Evolutionary conservation across 1,139 yeast genomes (phyloP).

Genomic region (Debaryomycetaceae sp.): DNA sequence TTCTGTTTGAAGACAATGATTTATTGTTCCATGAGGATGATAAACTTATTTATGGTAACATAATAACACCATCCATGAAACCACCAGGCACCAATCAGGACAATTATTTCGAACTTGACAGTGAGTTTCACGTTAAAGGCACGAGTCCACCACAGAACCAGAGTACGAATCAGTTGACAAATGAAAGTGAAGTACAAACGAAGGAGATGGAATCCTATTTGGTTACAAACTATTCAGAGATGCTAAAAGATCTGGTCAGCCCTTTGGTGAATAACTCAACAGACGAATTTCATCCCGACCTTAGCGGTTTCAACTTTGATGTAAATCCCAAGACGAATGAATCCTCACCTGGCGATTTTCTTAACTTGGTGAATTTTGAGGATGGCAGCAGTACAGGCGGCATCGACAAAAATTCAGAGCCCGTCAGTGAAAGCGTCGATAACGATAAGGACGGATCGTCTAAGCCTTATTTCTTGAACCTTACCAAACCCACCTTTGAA

Average conservation of each 20-base stretch:
- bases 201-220: constrained; percentile 1
- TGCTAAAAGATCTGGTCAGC: not conserved
- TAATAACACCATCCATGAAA: constrained; percentile 39
- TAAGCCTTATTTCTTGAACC: constrained; percentile 1
- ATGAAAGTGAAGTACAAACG: not conserved
- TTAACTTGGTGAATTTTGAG: constrained; percentile 1
- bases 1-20: constrained; percentile 1
- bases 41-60: constrained; percentile 9
- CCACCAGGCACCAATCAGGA: constrained; percentile 32
- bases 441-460: not conserved
- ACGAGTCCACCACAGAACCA: not conserved
- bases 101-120: constrained; percentile 31
- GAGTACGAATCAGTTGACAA: not conserved
- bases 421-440: not conserved
- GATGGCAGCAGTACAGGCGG: not conserved
- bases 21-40: constrained; percentile 5
- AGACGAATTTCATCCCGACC: constrained; percentile 11
- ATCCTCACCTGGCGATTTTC: constrained; percentile 2
- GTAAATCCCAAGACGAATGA: constrained; percentile 10
- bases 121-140: not conserved
- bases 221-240: not conserved
- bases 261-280: constrained; percentile 6
- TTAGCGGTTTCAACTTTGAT: constrained; percentile 21
- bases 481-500: constrained; percentile 10
- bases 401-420: not conserved